Evolutionary conservation across 768 basidiomycete species (phyloP).

Genomic region (Naganishia randhawae): DNA sequence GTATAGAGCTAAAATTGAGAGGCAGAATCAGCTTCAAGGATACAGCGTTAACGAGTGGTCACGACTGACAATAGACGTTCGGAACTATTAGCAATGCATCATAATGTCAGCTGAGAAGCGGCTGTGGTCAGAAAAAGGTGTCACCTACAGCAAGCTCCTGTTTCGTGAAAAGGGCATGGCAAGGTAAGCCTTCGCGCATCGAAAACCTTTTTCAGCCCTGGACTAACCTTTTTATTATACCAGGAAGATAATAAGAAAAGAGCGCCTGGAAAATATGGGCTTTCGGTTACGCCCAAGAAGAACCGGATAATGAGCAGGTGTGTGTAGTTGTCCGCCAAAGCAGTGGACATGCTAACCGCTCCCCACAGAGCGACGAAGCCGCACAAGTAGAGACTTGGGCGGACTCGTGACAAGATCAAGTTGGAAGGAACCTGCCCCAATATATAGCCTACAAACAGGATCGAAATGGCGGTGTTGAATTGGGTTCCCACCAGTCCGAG

Average conservation of each 20-base stretch:
- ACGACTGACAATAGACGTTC: conserved; percentile 21
- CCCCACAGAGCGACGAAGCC: conserved; percentile 31
- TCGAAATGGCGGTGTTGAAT: conserved; percentile 25
- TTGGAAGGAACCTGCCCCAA: conserved; percentile 32
- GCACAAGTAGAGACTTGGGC: conserved; percentile 30
- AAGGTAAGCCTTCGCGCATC: not conserved
- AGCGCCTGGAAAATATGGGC: conserved; percentile 41
- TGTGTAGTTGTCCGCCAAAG: conserved; percentile 34
- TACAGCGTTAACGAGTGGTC: not conserved
- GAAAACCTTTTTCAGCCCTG: not conserved
- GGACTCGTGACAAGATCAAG: conserved; percentile 28
- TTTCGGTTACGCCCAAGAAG: conserved; percentile 40
- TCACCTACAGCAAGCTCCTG: conserved; percentile 27
- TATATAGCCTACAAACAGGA: conserved; percentile 26
- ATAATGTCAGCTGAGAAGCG: not conserved
- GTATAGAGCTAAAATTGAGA: conserved; percentile 10
- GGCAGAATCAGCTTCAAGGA: not conserved
- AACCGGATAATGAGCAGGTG: conserved; percentile 36
- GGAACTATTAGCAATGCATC: not conserved
- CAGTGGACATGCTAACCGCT: conserved; percentile 33
- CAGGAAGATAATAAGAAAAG: conserved; percentile 38
- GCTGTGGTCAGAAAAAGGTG: not conserved
- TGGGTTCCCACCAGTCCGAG: conserved; percentile 26
- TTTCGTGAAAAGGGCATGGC: not conserved
- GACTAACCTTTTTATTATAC: conserved; percentile 39